Percentiles rank a stretch among this genome's conserved stretches.
These are phyloP conservation scores for Pichia thaimueangensis DNA, from an alignment of 805 yeast species.

Conservation along the genomic window DNA sequence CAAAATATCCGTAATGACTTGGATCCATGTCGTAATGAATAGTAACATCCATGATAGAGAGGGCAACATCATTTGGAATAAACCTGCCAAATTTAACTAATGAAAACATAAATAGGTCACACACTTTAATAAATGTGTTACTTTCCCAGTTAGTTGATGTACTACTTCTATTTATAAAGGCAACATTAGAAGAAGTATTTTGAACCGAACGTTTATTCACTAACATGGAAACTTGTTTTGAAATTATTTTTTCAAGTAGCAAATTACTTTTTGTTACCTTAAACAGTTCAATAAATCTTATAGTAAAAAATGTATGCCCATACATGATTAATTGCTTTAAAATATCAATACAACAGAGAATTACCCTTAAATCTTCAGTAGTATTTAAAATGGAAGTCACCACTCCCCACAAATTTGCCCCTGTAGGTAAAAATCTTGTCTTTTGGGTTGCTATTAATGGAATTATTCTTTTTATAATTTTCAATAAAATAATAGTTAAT, in stretches of 20 bases:
- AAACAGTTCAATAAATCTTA: slow-evolving; percentile 40
- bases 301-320: slow-evolving; percentile 41
- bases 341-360: slow-evolving; percentile 26
- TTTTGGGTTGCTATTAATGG: slow-evolving; percentile 50
- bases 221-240: slow-evolving; percentile 7
- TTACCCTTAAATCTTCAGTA: slow-evolving; percentile 26
- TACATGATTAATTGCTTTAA: slow-evolving; percentile 27
- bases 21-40: slow-evolving; percentile 18
- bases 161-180: too few relatives aligned
- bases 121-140: slow-evolving; percentile 22
- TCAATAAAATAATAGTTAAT: slow-evolving; percentile 51
- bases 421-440: slow-evolving; percentile 40
- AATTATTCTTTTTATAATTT: slow-evolving; percentile 36
- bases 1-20: slow-evolving; percentile 25
- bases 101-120: slow-evolving; percentile 32
- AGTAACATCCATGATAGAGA: slow-evolving; percentile 32
- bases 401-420: slow-evolving; percentile 50
- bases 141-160: slow-evolving; percentile 25
- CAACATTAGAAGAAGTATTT: too few relatives aligned
- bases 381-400: slow-evolving; percentile 21
- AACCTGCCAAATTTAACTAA: slow-evolving; percentile 34
- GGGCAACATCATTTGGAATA: slow-evolving; percentile 35
- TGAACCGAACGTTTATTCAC: neutral
- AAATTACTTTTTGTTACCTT: slow-evolving; percentile 10
- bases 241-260: slow-evolving; percentile 11